Percentiles rank a stretch among this genome's conserved stretches.
These are phyloP conservation scores for Flaveria ramosissima DNA, from an alignment of 129 eudicot genomes.

Conservation along the genomic window DNA sequence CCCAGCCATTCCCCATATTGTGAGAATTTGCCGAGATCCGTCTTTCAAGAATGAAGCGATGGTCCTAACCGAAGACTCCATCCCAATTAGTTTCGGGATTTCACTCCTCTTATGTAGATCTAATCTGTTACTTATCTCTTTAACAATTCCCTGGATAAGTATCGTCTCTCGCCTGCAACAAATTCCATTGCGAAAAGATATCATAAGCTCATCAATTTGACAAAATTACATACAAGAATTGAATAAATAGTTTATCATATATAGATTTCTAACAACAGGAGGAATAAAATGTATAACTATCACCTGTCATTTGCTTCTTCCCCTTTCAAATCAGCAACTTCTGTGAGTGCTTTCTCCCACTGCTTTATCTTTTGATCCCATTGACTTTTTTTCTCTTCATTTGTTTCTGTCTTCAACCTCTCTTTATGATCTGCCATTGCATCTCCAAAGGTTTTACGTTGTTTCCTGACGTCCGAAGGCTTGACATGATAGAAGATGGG, in stretches of 20 bases:
- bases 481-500: neutral
- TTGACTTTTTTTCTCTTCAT: neutral
- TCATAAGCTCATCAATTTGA: neutral
- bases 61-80: neutral
- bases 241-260: no score
- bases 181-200: neutral
- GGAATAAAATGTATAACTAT: neutral
- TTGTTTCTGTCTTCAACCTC: conserved; percentile 4
- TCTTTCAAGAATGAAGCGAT: conserved; percentile 15
- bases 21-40: neutral
- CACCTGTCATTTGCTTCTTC: conserved; percentile 2
- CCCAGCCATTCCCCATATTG: conserved; percentile 14
- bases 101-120: conserved; percentile 1
- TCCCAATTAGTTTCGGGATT: conserved; percentile 3
- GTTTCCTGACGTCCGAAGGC: conserved; percentile 9
- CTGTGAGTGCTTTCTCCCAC: conserved; percentile 11
- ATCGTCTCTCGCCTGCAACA: conserved; percentile 8
- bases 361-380: conserved; percentile 10
- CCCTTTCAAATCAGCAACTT: conserved; percentile 14
- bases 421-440: neutral
- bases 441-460: neutral
- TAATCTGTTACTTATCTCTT: conserved; percentile 8
- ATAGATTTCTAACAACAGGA: neutral
- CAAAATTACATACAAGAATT: neutral
- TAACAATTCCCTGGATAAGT: conserved; percentile 28